Conservation (phyloP, 192 early-diverging fungal species). For the Glomus cerebriforme region DNA sequence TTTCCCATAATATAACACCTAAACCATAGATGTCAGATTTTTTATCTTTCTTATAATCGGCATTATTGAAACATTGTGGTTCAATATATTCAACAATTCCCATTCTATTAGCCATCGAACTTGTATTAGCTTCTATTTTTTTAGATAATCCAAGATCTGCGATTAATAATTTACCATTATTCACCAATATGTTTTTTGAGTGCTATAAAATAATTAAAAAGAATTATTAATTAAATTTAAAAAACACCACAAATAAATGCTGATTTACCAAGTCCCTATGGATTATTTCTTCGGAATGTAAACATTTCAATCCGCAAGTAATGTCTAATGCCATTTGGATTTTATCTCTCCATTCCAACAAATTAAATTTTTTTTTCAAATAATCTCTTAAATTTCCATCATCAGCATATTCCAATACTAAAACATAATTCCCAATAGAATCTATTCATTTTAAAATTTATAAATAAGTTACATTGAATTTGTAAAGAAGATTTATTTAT, state of each 20-base stretch:
- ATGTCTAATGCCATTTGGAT: background rate
- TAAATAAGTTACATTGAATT: too few species aligned
- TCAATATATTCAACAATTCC: conserved; percentile 7
- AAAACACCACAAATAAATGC: background rate
- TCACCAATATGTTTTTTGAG: conserved; percentile 15
- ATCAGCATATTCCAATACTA: conserved; percentile 3
- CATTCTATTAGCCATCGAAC: background rate
- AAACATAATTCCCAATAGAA: background rate
- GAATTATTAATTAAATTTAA: background rate
- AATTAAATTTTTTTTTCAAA: background rate
- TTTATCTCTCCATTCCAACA: background rate
- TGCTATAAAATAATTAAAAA: background rate
- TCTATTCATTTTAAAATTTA: too few species aligned
- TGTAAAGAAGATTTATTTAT: too few species aligned
- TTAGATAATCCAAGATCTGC: conserved; percentile 14
- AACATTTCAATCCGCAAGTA: background rate
- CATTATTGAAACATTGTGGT: background rate
- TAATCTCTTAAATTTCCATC: conserved; percentile 7
- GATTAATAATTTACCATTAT: conserved; percentile 11
- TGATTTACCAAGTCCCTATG: conserved; percentile 25
- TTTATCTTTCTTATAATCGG: conserved; percentile 15
- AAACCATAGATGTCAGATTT: conserved; percentile 45
- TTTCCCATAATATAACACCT: conserved; percentile 46
- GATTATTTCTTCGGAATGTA: background rate
- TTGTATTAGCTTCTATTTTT: background rate